Conservation (phyloP, 2,329 filamentous ascomycete species). For the Sarocladiaceae sp. region DNA sequence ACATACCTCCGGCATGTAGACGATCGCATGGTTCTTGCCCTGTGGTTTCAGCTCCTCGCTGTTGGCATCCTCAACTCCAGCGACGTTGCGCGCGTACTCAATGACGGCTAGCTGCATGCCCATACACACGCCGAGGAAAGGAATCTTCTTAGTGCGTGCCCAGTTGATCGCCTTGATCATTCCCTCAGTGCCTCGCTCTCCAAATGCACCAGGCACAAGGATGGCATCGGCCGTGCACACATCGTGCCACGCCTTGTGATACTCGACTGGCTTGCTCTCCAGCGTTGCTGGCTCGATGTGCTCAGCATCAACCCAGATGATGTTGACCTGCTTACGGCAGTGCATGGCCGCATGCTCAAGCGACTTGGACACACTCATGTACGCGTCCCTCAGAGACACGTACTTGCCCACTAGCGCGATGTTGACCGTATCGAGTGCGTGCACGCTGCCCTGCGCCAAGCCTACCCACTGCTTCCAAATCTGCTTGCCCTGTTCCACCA, state of each 20-base stretch:
- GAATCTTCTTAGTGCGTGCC: conserved; percentile 74
- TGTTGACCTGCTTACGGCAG: conserved; percentile 69
- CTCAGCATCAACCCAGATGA: conserved; percentile 80
- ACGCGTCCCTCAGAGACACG: conserved; percentile 75
- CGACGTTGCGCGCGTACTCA: conserved; percentile 75
- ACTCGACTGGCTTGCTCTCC: conserved; percentile 60
- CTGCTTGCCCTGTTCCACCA: conserved; percentile 52
- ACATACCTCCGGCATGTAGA: conserved; percentile 80
- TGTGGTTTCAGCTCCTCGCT: conserved; percentile 50
- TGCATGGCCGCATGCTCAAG: conserved; percentile 90
- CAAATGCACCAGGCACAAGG: conserved; percentile 71
- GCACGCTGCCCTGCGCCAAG: conserved; percentile 39
- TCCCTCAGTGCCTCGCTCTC: conserved; percentile 73
- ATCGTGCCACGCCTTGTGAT: conserved; percentile 79
- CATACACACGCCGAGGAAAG: conserved; percentile 84
- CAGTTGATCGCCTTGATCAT: conserved; percentile 86
- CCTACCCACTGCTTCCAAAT: conserved; percentile 76
- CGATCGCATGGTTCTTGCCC: conserved; percentile 64
- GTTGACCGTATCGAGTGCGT: conserved; percentile 44
- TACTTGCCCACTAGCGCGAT: conserved; percentile 95
- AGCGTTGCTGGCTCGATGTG: conserved; percentile 67
- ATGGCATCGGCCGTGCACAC: conserved; percentile 62
- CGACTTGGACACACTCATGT: conserved; percentile 76
- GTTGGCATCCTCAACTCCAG: conserved; percentile 50
- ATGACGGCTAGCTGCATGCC: conserved; percentile 92